Percentiles rank a stretch among this genome's conserved stretches.
phyloP scores from a whole-genome alignment of 495 filamentous ascomycete species.

The Oidiodendron maius region DNA sequence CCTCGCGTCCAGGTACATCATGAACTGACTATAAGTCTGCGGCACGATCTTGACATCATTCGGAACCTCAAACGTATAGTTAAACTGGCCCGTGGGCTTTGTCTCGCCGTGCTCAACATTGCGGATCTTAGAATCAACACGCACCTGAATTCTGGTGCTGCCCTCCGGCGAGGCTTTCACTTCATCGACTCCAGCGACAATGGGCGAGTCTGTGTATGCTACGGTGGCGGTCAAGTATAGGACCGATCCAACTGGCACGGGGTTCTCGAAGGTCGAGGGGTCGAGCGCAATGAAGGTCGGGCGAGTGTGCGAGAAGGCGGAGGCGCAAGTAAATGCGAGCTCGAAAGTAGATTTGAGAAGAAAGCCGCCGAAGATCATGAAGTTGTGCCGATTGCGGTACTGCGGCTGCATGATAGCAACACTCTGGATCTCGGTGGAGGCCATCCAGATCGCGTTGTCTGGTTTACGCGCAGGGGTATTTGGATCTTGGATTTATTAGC shows the following conservation, averaged over 20 bases:
- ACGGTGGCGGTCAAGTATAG: slow-evolving; percentile 74
- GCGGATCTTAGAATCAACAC: slow-evolving; percentile 70
- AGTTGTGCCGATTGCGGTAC: slow-evolving; percentile 77
- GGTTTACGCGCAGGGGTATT: slow-evolving; percentile 52
- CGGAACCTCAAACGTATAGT: slow-evolving; percentile 77
- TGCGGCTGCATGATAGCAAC: slow-evolving; percentile 86
- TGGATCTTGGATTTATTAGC: slow-evolving; percentile 40
- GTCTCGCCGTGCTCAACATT: slow-evolving; percentile 71
- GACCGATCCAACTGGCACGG: slow-evolving; percentile 78
- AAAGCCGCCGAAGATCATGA: slow-evolving; percentile 89
- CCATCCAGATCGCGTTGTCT: slow-evolving; percentile 60
- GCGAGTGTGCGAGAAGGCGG: slow-evolving; percentile 65
- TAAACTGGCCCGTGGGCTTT: slow-evolving; percentile 76
- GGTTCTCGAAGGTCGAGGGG: slow-evolving; percentile 77
- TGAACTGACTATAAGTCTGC: slow-evolving; percentile 67
- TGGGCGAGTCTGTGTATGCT: slow-evolving; percentile 67
- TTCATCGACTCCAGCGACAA: slow-evolving; percentile 32
- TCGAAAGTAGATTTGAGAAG: slow-evolving; percentile 79
- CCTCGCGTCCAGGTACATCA: slow-evolving; percentile 73
- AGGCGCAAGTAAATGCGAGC: slow-evolving; percentile 84
- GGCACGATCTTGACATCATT: slow-evolving; percentile 71
- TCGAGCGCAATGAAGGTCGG: slow-evolving; percentile 76
- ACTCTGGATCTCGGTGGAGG: slow-evolving; percentile 57
- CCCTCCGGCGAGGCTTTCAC: slow-evolving; percentile 2
- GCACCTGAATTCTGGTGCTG: slow-evolving; percentile 62